Conservation (phyloP, 495 filamentous ascomycete genomes). For the Penicillium roqueforti region DNA sequence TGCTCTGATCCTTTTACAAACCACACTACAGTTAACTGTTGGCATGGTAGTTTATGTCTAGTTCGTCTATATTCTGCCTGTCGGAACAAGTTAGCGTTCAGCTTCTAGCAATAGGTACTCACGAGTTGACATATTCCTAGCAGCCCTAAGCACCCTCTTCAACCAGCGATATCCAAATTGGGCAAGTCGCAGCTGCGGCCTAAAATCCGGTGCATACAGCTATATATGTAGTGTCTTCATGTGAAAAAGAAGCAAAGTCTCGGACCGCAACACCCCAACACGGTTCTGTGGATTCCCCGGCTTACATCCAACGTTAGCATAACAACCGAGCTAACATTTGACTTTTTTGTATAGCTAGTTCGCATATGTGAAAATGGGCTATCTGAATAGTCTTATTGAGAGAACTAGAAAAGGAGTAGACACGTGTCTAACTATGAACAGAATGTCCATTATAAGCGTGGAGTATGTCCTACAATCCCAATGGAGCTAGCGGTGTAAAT, state of each 20-base stretch:
- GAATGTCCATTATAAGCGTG: neutral
- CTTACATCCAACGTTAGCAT: neutral
- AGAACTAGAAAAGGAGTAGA: neutral
- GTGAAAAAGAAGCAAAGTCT: neutral
- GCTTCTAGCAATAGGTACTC: no score
- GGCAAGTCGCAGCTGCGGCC: no score
- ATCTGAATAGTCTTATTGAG: neutral
- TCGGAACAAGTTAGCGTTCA: no score
- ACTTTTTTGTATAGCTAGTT: neutral
- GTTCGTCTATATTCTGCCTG: no score
- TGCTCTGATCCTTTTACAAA: no score
- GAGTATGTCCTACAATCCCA: neutral
- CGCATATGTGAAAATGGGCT: neutral
- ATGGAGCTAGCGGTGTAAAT: neutral
- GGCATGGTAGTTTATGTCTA: no score
- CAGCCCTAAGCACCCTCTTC: no score
- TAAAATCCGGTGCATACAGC: no score
- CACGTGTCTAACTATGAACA: neutral
- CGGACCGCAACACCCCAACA: neutral
- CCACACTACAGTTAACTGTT: no score
- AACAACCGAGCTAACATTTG: neutral
- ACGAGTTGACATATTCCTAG: no score
- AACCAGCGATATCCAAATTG: no score
- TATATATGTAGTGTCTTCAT: no score
- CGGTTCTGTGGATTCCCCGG: neutral